Percentiles rank a stretch among this genome's conserved stretches.
These are phyloP conservation scores for Mesostigma viride DNA, from an alignment of 139 green algal genomes.

Conservation along the genomic window DNA sequence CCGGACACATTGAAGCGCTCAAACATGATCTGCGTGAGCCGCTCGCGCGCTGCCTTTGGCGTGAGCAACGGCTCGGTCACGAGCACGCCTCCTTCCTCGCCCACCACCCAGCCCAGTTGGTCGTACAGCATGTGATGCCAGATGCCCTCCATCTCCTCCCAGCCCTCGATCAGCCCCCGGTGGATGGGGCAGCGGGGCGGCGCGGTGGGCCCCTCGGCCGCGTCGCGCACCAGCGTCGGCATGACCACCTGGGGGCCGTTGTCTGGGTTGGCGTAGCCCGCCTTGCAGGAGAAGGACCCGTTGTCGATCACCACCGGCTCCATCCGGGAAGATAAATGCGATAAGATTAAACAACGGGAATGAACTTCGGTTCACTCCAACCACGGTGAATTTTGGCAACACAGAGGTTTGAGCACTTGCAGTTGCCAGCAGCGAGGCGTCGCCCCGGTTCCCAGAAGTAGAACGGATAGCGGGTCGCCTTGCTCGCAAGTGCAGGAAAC, in stretches of 20 bases:
- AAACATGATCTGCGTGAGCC: constrained; percentile 51
- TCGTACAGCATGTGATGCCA: constrained; percentile 30
- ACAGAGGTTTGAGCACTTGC: too few relatives aligned
- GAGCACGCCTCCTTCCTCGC: constrained; percentile 25
- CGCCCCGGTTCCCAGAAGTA: too few relatives aligned
- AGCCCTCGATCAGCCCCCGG: constrained; percentile 18
- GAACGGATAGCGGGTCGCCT: too few relatives aligned
- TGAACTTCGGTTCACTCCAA: too few relatives aligned
- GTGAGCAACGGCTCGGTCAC: constrained; percentile 20
- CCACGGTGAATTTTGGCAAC: too few relatives aligned
- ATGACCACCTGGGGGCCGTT: constrained; percentile 11
- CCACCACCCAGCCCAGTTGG: constrained; percentile 24
- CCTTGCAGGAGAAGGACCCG: constrained; percentile 9
- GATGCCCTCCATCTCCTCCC: constrained; percentile 30
- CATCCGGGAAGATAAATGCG: too few relatives aligned
- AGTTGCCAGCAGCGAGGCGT: too few relatives aligned
- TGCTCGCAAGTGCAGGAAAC: too few relatives aligned
- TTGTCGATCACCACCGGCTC: constrained; percentile 17
- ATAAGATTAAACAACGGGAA: too few relatives aligned
- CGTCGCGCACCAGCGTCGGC: background rate
- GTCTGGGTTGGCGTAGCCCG: constrained; percentile 20
- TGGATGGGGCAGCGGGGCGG: constrained; percentile 8
- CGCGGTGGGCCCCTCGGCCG: background rate
- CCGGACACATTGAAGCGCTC: constrained; percentile 65
- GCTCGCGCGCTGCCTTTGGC: constrained; percentile 4